Percentiles rank a stretch among this genome's conserved stretches.
These are phyloP conservation scores for Magnolia sinica DNA, from an alignment of 164 flowering plant species.

Conservation along the genomic window DNA sequence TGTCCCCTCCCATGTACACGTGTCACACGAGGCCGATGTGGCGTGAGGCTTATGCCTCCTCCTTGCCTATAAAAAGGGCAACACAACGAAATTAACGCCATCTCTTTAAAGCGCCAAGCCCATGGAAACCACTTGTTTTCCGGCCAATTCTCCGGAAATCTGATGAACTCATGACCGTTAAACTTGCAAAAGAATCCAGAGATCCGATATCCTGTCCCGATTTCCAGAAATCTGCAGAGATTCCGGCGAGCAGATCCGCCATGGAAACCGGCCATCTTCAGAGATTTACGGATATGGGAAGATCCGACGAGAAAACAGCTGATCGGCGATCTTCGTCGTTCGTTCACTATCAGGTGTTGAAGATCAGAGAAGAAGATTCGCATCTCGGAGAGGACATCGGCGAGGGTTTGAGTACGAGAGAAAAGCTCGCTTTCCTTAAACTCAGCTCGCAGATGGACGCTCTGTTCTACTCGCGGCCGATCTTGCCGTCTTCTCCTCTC, in stretches of 20 bases:
- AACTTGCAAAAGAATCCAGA: no score
- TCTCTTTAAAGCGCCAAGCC: no score
- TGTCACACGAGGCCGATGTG: not conserved
- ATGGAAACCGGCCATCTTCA: not conserved
- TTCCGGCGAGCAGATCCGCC: not conserved
- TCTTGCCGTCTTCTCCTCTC: slow-evolving; percentile 27
- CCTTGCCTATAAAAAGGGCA: not conserved
- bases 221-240: no score
- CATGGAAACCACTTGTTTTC: no score
- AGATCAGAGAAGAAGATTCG: slow-evolving; percentile 36
- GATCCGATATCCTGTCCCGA: no score
- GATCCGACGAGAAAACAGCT: not conserved
- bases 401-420: slow-evolving; percentile 18
- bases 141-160: no score
- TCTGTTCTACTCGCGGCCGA: slow-evolving; percentile 14
- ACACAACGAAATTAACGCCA: not conserved
- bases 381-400: slow-evolving; percentile 29
- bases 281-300: not conserved
- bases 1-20: not conserved
- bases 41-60: not conserved
- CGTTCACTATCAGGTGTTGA: slow-evolving; percentile 30
- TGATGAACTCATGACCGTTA: no score
- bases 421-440: slow-evolving; percentile 11
- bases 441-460: slow-evolving; percentile 4
- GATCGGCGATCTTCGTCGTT: not conserved